Conservation (phyloP, 352 stramenopile genomes). For the Globisporangium viniferum region DNA sequence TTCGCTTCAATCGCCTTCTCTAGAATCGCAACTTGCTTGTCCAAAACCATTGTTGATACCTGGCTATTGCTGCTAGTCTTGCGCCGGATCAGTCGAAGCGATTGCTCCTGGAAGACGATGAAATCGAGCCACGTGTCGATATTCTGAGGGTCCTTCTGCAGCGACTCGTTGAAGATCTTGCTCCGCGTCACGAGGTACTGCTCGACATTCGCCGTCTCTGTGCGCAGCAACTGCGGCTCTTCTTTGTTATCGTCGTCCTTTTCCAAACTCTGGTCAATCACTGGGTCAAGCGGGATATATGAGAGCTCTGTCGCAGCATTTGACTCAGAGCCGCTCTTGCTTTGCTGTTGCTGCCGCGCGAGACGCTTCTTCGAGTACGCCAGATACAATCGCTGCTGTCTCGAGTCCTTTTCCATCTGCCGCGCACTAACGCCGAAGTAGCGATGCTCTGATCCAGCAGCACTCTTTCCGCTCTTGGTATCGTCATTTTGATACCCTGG, state of each 20-base stretch:
- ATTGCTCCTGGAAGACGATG: conserved; percentile 74
- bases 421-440: conserved; percentile 59
- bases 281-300: conserved; percentile 61
- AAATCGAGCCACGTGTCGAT: conserved; percentile 64
- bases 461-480: neutral
- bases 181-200: conserved; percentile 52
- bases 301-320: conserved; percentile 27
- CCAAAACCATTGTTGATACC: conserved; percentile 32
- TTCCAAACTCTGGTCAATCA: conserved; percentile 24
- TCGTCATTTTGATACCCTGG: neutral
- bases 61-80: conserved; percentile 1
- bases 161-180: conserved; percentile 42
- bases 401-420: conserved; percentile 31
- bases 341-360: conserved; percentile 12
- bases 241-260: neutral
- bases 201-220: conserved; percentile 64
- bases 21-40: conserved; percentile 70
- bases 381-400: conserved; percentile 51
- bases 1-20: conserved; percentile 49
- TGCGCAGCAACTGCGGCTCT: conserved; percentile 31
- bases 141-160: conserved; percentile 38
- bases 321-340: neutral
- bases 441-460: conserved; percentile 13
- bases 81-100: conserved; percentile 30
- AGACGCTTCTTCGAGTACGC: conserved; percentile 68